Evolutionary conservation across 306 rosid species (phyloP), one percentile per base, ranked within the genome.

Genomic region (Pterocarpus santalinus): DNA sequence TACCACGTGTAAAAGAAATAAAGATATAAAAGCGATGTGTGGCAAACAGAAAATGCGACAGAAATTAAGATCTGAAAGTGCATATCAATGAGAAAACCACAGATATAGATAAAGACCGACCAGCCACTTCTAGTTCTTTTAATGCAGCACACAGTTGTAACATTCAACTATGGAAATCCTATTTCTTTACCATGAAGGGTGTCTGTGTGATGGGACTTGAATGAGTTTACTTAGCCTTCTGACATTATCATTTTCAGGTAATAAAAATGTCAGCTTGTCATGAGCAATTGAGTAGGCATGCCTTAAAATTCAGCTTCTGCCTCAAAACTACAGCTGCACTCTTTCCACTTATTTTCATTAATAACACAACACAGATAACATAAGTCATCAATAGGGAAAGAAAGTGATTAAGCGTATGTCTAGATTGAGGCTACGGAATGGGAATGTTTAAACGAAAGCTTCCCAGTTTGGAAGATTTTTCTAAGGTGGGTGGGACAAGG

Each of bases 21-120:
- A 5, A 28, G 16, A 69, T 69, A 69, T 2, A 60, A 28, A 61
- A 10, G 33, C 0, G 28, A 51, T 30, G 43, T 58, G 14, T 4
- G 13, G 68, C 38, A 78, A 57, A 28, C 52, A 67, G 77, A 46
- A 16, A n/a, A 30, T 46, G n/a, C 12, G 41, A 33, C 47, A 79
- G 51, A 79, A 72, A 32, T 38, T 17, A 79, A 58, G 28, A 39
- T 79, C 32, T 46, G 38, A 1, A 16, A 32, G 53, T 7, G 49
- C 49, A 8, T 14, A n/a, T 32, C 32, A 36, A 46, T 44, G 34
- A 58, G 41, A 46, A 41, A 14, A 53, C 36, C 38, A 39, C 6
- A 77, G 51, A 35, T 28, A n/a, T 4, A 56, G 82, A 63, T 13
- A 22, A 34, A 70, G 60, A 69, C 44, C 10, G 67, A 7, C 52